Conservation (phyloP, 768 basidiomycete genomes). For the Tricholoma bakamatsutake region DNA sequence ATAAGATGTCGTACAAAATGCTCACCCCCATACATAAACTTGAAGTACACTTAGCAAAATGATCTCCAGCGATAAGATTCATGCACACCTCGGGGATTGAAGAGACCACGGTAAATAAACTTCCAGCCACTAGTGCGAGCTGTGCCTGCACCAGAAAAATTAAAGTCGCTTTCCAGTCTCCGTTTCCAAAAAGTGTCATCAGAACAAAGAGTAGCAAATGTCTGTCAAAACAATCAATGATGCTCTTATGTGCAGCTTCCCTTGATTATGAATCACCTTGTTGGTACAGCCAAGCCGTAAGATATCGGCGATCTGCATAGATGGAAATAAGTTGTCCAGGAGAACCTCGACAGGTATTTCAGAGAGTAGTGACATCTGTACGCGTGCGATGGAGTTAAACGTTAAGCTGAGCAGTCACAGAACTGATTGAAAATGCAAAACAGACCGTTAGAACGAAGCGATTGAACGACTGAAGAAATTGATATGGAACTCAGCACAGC, state of each 20-base stretch:
- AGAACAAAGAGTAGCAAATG: conserved; percentile 52
- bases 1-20: not conserved
- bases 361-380: conserved; percentile 30
- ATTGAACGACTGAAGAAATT: not conserved
- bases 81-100: conserved; percentile 58
- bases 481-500: not conserved
- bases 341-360: conserved; percentile 74
- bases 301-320: conserved; percentile 49
- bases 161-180: conserved; percentile 64
- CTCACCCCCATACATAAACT: conserved; percentile 52
- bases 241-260: not conserved
- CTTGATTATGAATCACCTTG: conserved; percentile 31
- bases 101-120: conserved; percentile 69
- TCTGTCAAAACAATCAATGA: conserved; percentile 21
- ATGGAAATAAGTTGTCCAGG: conserved; percentile 64
- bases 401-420: not conserved
- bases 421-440: not conserved
- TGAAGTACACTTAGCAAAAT: conserved; percentile 1
- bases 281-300: conserved; percentile 55
- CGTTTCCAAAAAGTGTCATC: conserved; percentile 82
- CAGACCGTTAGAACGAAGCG: not conserved
- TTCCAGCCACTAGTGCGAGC: conserved; percentile 78
- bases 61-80: not conserved
- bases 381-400: not conserved
- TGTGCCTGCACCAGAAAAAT: conserved; percentile 66